A percentile compares a stretch with the other conserved stretches of the same genome.
Conservation (phyloP, 2,329 filamentous ascomycete species). For the Trichoderma sp. region DNA sequence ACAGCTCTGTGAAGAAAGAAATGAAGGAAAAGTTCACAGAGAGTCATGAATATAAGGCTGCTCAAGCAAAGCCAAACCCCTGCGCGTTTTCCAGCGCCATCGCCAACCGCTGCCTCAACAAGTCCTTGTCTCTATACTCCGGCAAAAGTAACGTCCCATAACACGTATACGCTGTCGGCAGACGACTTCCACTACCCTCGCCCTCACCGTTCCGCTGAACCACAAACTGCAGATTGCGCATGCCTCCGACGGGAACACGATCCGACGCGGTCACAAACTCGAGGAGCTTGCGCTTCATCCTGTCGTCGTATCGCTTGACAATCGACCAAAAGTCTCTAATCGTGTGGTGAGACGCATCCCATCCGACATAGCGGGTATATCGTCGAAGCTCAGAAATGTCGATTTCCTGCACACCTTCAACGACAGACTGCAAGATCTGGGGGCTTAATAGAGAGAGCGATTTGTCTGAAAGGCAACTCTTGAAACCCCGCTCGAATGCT, state of each 20-base stretch:
- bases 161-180: conserved; percentile 91
- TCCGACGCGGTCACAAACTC: conserved; percentile 97
- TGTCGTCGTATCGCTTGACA: conserved; percentile 67
- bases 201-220: conserved; percentile 77
- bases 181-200: conserved; percentile 53
- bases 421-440: conserved; percentile 70
- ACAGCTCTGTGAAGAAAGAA: background rate
- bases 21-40: background rate
- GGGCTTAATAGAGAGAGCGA: conserved; percentile 75
- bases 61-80: conserved; percentile 82
- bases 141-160: conserved; percentile 88
- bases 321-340: conserved; percentile 85
- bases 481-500: conserved; percentile 83
- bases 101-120: conserved; percentile 73
- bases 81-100: conserved; percentile 86
- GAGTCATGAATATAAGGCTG: background rate
- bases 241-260: conserved; percentile 83
- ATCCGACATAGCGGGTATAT: conserved; percentile 80
- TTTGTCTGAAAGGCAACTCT: conserved; percentile 70
- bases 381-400: conserved; percentile 73
- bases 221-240: conserved; percentile 79
- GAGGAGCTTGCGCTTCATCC: conserved; percentile 74
- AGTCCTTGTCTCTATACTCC: conserved; percentile 73
- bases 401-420: conserved; percentile 84
- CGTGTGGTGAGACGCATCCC: conserved; percentile 68